phyloP scores from a whole-genome alignment of 1,284 basidiomycete species.

The Pseudozyma sp. region DNA sequence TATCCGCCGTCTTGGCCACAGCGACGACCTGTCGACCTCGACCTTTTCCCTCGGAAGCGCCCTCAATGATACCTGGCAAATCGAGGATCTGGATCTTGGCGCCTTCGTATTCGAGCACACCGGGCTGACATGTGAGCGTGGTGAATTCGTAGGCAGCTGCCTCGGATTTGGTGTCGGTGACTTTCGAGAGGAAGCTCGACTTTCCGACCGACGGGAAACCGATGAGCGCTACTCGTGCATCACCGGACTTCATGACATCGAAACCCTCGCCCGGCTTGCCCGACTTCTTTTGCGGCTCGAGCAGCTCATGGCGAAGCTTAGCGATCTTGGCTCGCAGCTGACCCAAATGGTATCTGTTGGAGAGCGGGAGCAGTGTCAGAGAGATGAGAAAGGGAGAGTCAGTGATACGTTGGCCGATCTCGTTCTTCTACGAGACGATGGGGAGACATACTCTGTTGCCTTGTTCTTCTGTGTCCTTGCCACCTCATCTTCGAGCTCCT shows the following conservation, averaged over 20 bases:
- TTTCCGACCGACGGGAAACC: conserved; percentile 82
- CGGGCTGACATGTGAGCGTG: conserved; percentile 76
- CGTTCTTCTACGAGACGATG: not conserved
- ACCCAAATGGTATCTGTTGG: conserved; percentile 60
- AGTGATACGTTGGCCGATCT: too few relatives aligned
- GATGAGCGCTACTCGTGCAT: conserved; percentile 81
- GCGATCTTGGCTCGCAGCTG: conserved; percentile 64
- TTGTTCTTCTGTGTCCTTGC: conserved; percentile 73
- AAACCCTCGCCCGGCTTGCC: conserved; percentile 63
- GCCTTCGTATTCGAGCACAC: conserved; percentile 71
- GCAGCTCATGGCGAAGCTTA: conserved; percentile 63
- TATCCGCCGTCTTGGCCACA: conserved; percentile 87
- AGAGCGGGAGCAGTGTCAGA: not conserved
- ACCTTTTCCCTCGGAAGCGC: conserved; percentile 82
- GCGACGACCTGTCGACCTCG: conserved; percentile 92
- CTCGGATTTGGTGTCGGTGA: conserved; percentile 88
- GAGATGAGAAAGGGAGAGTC: too few relatives aligned
- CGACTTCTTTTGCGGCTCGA: conserved; percentile 62
- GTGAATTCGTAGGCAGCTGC: conserved; percentile 96
- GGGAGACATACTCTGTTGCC: conserved; percentile 56
- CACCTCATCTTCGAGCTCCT: conserved; percentile 98
- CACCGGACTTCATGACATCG: conserved; percentile 65
- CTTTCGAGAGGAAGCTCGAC: conserved; percentile 90
- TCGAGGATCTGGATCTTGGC: conserved; percentile 73
- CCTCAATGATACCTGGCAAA: conserved; percentile 97